phyloP scores from a whole-genome alignment of 805 yeast species.

The Wickerhamiella parazyma region DNA sequence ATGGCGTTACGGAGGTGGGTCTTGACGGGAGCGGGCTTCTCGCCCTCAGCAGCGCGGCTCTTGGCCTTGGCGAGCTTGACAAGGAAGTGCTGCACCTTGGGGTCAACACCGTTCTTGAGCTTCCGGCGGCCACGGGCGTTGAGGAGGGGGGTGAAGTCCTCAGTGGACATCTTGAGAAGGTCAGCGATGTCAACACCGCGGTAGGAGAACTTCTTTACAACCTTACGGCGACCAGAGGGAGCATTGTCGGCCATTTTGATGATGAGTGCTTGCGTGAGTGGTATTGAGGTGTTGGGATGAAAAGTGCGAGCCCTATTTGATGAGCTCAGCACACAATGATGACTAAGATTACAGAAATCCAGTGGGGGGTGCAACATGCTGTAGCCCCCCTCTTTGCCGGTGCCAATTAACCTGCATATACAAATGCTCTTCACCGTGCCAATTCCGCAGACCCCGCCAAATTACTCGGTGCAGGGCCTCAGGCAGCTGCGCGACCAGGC shows the following conservation, averaged over 20 bases:
- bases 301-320: not conserved
- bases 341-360: too few relatives aligned
- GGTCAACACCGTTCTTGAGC: conserved; percentile 93
- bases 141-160: conserved; percentile 93
- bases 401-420: too few relatives aligned
- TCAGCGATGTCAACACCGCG: conserved; percentile 97
- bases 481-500: not conserved
- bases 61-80: conserved; percentile 97
- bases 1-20: conserved; percentile 99
- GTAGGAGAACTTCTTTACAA: conserved; percentile 96
- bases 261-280: conserved; percentile 7
- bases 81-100: conserved; percentile 90
- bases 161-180: conserved; percentile 84
- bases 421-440: not conserved
- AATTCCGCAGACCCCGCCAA: not conserved
- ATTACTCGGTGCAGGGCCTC: conserved; percentile 4
- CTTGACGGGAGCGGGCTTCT: conserved; percentile 96
- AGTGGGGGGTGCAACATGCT: too few relatives aligned
- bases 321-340: too few relatives aligned
- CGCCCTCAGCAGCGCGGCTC: conserved; percentile 60
- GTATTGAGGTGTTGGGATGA: conserved; percentile 6
- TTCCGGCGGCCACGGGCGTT: conserved; percentile 99
- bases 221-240: conserved; percentile 40
- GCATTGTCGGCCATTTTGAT: conserved; percentile 23
- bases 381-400: too few relatives aligned